Base-by-base conservation (phyloP, 2,329 filamentous ascomycete genomes). In the Colletotrichum navitas region DNA sequence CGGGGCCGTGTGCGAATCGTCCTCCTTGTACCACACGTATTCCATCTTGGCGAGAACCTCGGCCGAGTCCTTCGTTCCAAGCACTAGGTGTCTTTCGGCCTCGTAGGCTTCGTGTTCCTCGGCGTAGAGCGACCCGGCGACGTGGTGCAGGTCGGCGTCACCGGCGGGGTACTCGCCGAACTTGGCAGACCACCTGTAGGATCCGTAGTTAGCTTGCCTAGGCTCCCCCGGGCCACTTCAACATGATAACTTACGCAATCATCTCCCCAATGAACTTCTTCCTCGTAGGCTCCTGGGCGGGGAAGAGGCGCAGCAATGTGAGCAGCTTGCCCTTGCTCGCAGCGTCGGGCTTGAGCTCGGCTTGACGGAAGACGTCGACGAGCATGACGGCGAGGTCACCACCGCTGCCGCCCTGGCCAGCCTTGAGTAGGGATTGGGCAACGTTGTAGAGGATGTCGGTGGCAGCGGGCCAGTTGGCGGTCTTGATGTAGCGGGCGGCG, bases 91-190 rank as follows among this genome's bases (percentile, higher is more conserved):
- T 76, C 91, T 89, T 82, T 99, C 97, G 18, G 97, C 96, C 71
- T 98, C 95, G 85, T 97, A 97, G 34, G 92, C 89, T 73, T 98
- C 94, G 81, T 95, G 92, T 77, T 98, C 95, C 78, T 97, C 92
- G n/a, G 95, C 95, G 80, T 94, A 97, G 54, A 98, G 85, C 41
- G 90, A 91, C 62, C 96, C 96, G 45, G 92, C 91, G 54, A 97
- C 94, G 83, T 98, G 95, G 82, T 99, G 96, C 67, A 99, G 86
- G 78, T 98, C 96, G 3, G 95, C 93, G 79, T 99, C 96, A 72
- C 96, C 96, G 62, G 94, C 93, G 59, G 96, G 95, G 80, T 93
- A 94, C 56, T 96, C 93, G 76, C 95, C 94, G 78, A 90, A 92
- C 80, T 93, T 95, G 66, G 90, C 88, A 68, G 94, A 97, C 96